Conservation (phyloP, 805 yeast species). For the Nakazawaea molendinolei region DNA sequence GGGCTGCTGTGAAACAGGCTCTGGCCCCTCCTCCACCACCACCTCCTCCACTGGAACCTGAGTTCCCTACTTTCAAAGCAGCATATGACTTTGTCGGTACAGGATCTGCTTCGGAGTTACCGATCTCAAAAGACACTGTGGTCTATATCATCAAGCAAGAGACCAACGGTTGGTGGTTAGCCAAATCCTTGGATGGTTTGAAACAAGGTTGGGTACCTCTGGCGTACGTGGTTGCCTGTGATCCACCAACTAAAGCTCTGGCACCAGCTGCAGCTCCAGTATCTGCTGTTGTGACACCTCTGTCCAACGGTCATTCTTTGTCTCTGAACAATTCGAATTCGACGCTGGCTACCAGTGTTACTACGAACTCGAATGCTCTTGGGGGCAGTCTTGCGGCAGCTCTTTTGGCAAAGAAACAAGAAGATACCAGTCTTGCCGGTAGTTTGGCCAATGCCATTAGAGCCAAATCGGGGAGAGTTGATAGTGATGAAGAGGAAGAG, state of each 20-base stretch:
- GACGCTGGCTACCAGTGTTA: slow-evolving; percentile 14
- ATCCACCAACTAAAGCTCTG: slow-evolving; percentile 25
- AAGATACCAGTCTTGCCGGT: slow-evolving; percentile 63
- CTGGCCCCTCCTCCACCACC: slow-evolving; percentile 74
- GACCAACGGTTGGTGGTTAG: slow-evolving; percentile 93
- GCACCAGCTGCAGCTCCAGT: slow-evolving; percentile 17
- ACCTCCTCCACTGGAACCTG: slow-evolving; percentile 50
- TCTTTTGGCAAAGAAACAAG: slow-evolving; percentile 52
- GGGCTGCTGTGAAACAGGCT: slow-evolving; percentile 36
- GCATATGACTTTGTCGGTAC: slow-evolving; percentile 86
- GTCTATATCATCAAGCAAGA: slow-evolving; percentile 67
- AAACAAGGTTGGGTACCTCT: slow-evolving; percentile 97
- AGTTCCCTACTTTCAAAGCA: slow-evolving; percentile 76
- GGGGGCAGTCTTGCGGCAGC: slow-evolving; percentile 63
- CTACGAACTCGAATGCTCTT: slow-evolving; percentile 28
- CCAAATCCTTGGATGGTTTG: slow-evolving; percentile 65
- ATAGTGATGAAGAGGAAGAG: slow-evolving; percentile 66
- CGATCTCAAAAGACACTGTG: slow-evolving; percentile 69
- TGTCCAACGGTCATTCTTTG: slow-evolving; percentile 13
- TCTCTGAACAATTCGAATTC: slow-evolving; percentile 9
- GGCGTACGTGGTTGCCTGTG: slow-evolving; percentile 68
- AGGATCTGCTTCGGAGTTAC: slow-evolving; percentile 74
- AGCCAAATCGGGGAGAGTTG: slow-evolving; percentile 64
- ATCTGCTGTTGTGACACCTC: slow-evolving; percentile 19
- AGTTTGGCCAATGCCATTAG: slow-evolving; percentile 85